These are phyloP conservation scores for Cardamine chenopodiifolia DNA, from an alignment of 345 rosid genomes.

Conservation along the genomic window DNA sequence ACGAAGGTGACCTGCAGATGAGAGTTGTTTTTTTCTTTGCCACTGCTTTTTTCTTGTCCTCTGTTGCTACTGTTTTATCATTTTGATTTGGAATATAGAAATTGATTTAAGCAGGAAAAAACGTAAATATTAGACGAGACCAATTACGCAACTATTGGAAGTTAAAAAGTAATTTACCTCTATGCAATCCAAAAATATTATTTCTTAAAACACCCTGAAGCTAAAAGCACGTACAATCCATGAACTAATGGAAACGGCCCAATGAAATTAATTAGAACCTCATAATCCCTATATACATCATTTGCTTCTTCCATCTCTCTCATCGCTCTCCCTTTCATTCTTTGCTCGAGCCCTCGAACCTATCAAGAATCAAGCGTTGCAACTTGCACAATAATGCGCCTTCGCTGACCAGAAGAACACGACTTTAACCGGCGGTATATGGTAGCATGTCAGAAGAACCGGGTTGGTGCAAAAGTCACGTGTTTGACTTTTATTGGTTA, in stretches of 20 bases:
- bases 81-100: conserved; percentile 9
- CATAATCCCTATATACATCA: neutral
- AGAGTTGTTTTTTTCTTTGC: conserved; percentile 8
- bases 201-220: neutral
- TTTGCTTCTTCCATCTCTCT: neutral
- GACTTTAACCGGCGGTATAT: conserved; percentile 11
- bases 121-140: neutral
- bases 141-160: neutral
- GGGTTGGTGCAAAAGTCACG: conserved; percentile 25
- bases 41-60: neutral
- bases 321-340: neutral
- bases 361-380: neutral
- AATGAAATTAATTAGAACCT: neutral
- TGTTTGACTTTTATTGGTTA: conserved; percentile 27
- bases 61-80: conserved; percentile 7
- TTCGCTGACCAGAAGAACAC: neutral
- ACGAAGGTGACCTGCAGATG: conserved; percentile 44
- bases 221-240: neutral
- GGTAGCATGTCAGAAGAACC: conserved; percentile 20
- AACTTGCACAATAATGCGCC: neutral
- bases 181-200: neutral
- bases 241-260: neutral
- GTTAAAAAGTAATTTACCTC: neutral
- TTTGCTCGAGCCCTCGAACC: neutral
- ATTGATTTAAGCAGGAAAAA: no score